These are phyloP conservation scores for Bolboschoenus planiculmis DNA, from an alignment of 176 grass and related monocot genomes.

Conservation along the genomic window DNA sequence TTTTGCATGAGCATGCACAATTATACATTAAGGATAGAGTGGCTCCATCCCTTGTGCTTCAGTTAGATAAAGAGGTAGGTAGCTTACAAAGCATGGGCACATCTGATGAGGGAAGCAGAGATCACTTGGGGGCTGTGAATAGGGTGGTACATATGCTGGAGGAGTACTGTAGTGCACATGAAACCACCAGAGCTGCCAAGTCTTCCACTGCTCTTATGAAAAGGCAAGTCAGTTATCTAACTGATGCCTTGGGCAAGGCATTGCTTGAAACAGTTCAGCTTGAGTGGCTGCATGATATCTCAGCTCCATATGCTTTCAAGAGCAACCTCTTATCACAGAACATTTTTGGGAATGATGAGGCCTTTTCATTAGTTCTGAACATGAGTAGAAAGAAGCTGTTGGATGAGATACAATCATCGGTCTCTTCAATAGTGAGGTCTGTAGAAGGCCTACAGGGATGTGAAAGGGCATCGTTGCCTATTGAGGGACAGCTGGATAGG, in stretches of 20 bases:
- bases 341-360: conserved; percentile 64
- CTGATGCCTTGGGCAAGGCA: conserved; percentile 56
- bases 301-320: conserved; percentile 50
- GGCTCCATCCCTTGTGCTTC: conserved; percentile 42
- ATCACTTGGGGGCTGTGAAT: conserved; percentile 41
- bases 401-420: conserved; percentile 81
- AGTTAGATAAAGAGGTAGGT: conserved; percentile 64
- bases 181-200: conserved; percentile 67
- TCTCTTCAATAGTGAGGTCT: conserved; percentile 72
- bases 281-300: conserved; percentile 90
- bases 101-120: conserved; percentile 51
- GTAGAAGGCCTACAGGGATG: conserved; percentile 73
- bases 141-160: conserved; percentile 72
- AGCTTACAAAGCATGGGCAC: conserved; percentile 45
- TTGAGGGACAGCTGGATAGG: conserved; percentile 87
- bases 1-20: conserved; percentile 62
- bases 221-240: conserved; percentile 75
- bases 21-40: conserved; percentile 62
- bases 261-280: conserved; percentile 68
- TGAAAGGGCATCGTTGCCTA: conserved; percentile 65
- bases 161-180: conserved; percentile 86
- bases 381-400: conserved; percentile 65
- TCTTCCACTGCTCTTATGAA: conserved; percentile 72
- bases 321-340: conserved; percentile 63
- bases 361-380: conserved; percentile 56